Conservation (phyloP, 2,329 filamentous ascomycete genomes). For the Aspergillus viridinutans region DNA sequence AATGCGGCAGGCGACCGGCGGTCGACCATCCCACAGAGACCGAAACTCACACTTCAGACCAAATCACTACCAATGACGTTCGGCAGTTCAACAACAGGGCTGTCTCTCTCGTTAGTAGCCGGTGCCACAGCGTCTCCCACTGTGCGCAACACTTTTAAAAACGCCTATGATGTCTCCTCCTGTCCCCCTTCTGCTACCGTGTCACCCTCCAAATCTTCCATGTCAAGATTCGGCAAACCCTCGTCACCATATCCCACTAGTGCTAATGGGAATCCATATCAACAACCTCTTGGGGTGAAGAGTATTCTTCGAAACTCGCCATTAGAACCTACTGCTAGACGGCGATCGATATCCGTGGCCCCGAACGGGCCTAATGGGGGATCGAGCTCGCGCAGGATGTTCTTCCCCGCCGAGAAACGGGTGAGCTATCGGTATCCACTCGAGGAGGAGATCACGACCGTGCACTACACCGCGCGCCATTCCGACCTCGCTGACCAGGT, state of each 20-base stretch:
- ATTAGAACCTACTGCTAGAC: conserved; percentile 30
- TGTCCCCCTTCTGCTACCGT: conserved; percentile 36
- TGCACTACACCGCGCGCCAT: conserved; percentile 53
- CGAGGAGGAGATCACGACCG: conserved; percentile 57
- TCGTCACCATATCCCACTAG: conserved; percentile 25
- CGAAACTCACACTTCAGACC: conserved; percentile 60
- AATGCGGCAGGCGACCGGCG: conserved; percentile 5
- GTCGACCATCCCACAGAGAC: conserved; percentile 37
- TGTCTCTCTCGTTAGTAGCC: conserved; percentile 52
- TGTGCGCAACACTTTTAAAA: conserved; percentile 58
- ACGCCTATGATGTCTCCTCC: conserved; percentile 51
- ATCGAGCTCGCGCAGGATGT: conserved; percentile 32
- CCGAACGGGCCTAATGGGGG: conserved; percentile 29
- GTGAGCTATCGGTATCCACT: conserved; percentile 54
- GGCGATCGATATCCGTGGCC: conserved; percentile 39
- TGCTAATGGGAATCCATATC: background rate
- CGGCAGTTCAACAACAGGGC: conserved; percentile 50
- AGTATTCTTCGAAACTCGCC: conserved; percentile 48
- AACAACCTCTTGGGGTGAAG: conserved; percentile 37
- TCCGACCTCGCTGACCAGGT: conserved; percentile 47
- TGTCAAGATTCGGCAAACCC: conserved; percentile 24
- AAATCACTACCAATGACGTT: conserved; percentile 47
- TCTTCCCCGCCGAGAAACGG: conserved; percentile 54
- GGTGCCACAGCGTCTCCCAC: conserved; percentile 52
- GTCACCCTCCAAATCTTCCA: conserved; percentile 29